These are phyloP conservation scores for Zygosaccharomyces gambellarensis DNA, from an alignment of 805 yeast genomes.

Conservation along the genomic window DNA sequence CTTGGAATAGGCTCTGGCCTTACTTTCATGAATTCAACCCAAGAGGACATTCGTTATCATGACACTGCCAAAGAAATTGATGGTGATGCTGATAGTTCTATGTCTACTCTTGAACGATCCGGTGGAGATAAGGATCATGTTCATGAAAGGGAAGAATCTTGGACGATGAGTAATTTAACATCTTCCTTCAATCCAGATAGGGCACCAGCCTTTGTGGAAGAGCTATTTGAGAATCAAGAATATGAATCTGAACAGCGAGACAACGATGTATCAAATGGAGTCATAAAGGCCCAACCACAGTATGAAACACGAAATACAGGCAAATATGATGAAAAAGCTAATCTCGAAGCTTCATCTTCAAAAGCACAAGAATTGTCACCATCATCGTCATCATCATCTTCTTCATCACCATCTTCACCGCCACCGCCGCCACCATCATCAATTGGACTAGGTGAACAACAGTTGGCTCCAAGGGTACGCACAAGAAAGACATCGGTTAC, in stretches of 20 bases:
- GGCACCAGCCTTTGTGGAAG: not conserved
- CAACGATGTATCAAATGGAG: not conserved
- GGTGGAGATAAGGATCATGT: conserved; percentile 15
- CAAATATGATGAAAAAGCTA: not conserved
- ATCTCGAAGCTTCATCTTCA: no score
- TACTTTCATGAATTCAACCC: not conserved
- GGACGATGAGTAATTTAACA: not conserved
- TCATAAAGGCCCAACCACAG: not conserved
- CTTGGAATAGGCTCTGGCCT: not conserved
- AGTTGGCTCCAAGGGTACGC: not conserved
- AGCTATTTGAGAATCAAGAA: not conserved
- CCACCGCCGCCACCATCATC: not conserved
- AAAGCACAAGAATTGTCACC: no score
- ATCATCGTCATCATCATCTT: not conserved
- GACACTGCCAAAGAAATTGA: not conserved
- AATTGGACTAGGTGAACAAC: not conserved
- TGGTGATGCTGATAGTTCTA: not conserved
- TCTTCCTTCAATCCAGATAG: not conserved
- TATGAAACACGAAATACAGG: not conserved
- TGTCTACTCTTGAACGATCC: conserved; percentile 16
- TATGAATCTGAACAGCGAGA: not conserved
- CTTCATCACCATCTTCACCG: not conserved
- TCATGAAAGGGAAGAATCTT: conserved; percentile 19
- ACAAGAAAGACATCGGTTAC: not conserved
- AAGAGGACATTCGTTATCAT: not conserved